Evolutionary conservation across 2,329 filamentous ascomycete species (phyloP), one percentile per base, ranked within the genome.

Genomic region (Monosporascus sp.): DNA sequence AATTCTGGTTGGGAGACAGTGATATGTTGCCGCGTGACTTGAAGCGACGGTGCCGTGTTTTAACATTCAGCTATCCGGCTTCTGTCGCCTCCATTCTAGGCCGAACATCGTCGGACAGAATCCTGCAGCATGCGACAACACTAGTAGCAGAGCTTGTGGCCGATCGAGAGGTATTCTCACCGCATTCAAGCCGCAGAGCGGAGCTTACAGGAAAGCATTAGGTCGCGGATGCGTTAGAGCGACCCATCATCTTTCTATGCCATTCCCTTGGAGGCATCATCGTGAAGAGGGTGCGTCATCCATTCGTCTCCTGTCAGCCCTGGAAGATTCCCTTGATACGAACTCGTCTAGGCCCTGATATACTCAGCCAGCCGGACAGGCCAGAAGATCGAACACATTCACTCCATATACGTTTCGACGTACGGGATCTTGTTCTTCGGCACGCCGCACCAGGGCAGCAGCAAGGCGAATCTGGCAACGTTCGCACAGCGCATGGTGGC

Each of bases 371-470:
- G 50, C 20, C 48, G 52, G n/a, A 53, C 43, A 16, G 17, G 50
- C 22, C 38, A 37, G 16, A 53, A 46, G 41, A 51, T 57, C 22
- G 52, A 41, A 14, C 53, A 57, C 22, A n/a, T 57, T 24, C 53
- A 37, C 37, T 51, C 55, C 20, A 53, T 53, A n/a, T 53, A 48
- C 7, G 19, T 52, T 19, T 54, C 53, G n/a, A 55, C 53, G 1
- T 50, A 58, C 19, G 55, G 51, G 17, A 53, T 58, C 41, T 45
- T 55, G 3, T 55, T 58, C 37, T 55, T 55, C 19, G 49, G 55
- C 16, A 55, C 55, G 2, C 53, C 55, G 1, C 55, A 55, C n/a
- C 51, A 53, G 37, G 53, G 55, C 6, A 55, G 51, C 41, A 26
- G 43, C 3, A 40, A 37, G 24, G 53, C 50, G 17, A 55, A 49